Evolutionary conservation across 257 asterid genomes (phyloP).

Genomic region (Penstemon newberryi): DNA sequence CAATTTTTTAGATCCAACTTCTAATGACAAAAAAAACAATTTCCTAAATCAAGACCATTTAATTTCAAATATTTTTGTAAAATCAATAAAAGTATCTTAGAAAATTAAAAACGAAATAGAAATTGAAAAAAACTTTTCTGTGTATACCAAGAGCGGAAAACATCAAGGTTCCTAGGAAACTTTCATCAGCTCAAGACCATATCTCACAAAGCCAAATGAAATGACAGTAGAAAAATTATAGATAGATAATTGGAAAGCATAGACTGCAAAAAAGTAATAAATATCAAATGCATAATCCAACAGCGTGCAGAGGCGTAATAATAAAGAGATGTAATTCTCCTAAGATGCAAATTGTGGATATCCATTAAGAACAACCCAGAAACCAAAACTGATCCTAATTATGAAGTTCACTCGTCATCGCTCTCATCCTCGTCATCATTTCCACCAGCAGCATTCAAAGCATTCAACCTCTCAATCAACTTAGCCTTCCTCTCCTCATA

Average conservation of each 20-base stretch:
- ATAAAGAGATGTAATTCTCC: neutral
- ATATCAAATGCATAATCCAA: neutral
- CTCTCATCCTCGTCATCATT: conserved; percentile 36
- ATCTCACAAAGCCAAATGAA: no score
- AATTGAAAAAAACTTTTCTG: no score
- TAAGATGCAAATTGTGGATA: neutral
- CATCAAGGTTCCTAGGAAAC: no score
- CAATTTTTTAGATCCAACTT: no score
- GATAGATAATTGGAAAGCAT: neutral
- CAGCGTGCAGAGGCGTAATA: neutral
- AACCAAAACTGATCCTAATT: conserved; percentile 17
- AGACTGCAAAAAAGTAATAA: neutral
- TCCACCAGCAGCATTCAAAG: conserved; percentile 50
- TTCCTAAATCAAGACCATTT: no score
- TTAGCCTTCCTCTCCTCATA: conserved; percentile 55
- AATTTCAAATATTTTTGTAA: no score
- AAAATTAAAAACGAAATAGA: no score
- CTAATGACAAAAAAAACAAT: no score
- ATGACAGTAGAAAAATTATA: no score
- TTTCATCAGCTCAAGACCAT: no score
- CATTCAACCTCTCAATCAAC: conserved; percentile 52
- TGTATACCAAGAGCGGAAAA: no score
- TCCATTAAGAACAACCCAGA: neutral
- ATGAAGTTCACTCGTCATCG: conserved; percentile 39
- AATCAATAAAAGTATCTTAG: no score